These are phyloP conservation scores for Elaeis guineensis DNA, from an alignment of 176 grass and related monocot genomes.

Conservation along the genomic window DNA sequence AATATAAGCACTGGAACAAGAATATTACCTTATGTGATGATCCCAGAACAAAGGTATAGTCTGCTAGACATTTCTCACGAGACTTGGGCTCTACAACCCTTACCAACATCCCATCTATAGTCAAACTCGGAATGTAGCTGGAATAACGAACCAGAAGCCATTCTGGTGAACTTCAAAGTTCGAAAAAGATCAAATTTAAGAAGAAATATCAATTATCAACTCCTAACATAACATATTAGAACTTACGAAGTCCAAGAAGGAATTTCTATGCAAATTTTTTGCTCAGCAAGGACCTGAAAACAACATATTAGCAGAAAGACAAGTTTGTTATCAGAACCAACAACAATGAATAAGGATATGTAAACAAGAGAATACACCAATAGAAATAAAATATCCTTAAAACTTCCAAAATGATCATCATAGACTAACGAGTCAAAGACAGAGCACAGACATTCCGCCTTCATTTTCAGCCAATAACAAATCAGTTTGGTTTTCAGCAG, in stretches of 20 bases:
- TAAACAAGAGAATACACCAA: no score
- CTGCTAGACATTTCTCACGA: slow-evolving; percentile 52
- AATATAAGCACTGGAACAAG: slow-evolving; percentile 5
- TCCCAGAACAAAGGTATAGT: slow-evolving; percentile 71
- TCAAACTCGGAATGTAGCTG: slow-evolving; percentile 70
- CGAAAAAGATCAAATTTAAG: background rate
- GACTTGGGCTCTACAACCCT: slow-evolving; percentile 48
- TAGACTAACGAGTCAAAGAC: no score
- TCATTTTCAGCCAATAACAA: no score
- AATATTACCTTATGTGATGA: slow-evolving; percentile 49
- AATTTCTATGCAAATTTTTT: slow-evolving; percentile 60
- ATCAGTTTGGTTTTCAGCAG: no score
- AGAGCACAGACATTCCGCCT: no score
- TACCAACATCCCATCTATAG: slow-evolving; percentile 52
- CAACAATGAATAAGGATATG: slow-evolving; percentile 3
- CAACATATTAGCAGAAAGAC: slow-evolving; percentile 11
- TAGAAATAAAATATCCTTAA: no score
- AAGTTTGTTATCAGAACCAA: background rate
- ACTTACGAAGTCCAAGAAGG: slow-evolving; percentile 75
- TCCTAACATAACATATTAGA: slow-evolving; percentile 9
- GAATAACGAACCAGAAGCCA: slow-evolving; percentile 19
- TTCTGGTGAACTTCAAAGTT: slow-evolving; percentile 3
- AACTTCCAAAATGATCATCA: no score
- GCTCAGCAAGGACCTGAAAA: slow-evolving; percentile 55
- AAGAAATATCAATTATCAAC: slow-evolving; percentile 16